Evolutionary conservation across 1,139 yeast species (phyloP).

Genomic region (Suhomyces kunorum): DNA sequence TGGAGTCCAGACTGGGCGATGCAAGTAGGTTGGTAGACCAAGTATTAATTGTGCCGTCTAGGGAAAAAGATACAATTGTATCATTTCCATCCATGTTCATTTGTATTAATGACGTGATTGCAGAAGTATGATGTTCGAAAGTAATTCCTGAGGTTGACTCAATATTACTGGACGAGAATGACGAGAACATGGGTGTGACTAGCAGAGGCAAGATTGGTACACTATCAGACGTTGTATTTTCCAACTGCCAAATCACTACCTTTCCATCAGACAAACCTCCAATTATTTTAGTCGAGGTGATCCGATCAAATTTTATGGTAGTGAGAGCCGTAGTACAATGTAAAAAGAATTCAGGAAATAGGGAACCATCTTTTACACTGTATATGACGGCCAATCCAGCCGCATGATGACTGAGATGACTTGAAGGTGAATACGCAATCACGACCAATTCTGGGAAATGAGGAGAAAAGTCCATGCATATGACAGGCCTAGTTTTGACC

Average conservation of each 20-base stretch:
- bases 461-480: conserved; percentile 44
- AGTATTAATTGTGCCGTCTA: conserved; percentile 37
- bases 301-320: conserved; percentile 39
- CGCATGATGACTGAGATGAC: conserved; percentile 7
- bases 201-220: conserved; percentile 33
- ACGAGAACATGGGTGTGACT: conserved; percentile 25
- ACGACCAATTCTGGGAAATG: conserved; percentile 45
- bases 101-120: conserved; percentile 22
- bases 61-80: conserved; percentile 33
- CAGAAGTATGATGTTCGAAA: conserved; percentile 15
- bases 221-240: conserved; percentile 15
- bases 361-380: conserved; percentile 20
- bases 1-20: conserved; percentile 28
- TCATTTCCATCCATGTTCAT: conserved; percentile 27
- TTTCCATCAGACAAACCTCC: conserved; percentile 43
- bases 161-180: conserved; percentile 9
- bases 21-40: conserved; percentile 47
- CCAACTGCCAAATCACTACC: conserved; percentile 43
- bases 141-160: conserved; percentile 2
- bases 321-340: conserved; percentile 44
- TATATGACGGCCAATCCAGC: conserved; percentile 41
- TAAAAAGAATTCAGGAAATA: conserved; percentile 52
- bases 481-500: conserved; percentile 24
- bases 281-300: conserved; percentile 32
- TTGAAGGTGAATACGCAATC: conserved; percentile 26